Evolutionary conservation across 257 asterid genomes (phyloP).

Genomic region (Penstemon newberryi): DNA sequence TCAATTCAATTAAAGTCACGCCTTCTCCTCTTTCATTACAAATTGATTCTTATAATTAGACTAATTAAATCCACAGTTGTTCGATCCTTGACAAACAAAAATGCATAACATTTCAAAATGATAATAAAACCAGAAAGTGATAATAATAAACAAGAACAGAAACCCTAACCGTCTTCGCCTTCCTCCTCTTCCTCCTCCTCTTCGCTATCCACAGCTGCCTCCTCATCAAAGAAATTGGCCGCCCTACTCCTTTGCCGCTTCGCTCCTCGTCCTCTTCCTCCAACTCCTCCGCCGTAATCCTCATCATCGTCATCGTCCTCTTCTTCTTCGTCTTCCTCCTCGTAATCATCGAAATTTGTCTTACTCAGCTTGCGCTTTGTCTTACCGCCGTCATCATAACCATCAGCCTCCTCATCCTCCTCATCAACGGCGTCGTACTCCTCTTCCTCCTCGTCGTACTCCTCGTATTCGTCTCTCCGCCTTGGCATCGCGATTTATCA

Average conservation of each 20-base stretch:
- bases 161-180: constrained; percentile 79
- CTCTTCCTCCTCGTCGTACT: constrained; percentile 63
- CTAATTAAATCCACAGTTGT: constrained; percentile 2
- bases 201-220: constrained; percentile 80
- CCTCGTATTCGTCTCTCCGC: constrained; percentile 59
- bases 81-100: neutral
- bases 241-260: constrained; percentile 39
- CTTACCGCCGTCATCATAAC: constrained; percentile 56
- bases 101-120: neutral
- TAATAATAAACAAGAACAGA: neutral
- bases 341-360: constrained; percentile 75
- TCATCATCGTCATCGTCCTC: constrained; percentile 71
- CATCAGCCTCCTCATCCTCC: constrained; percentile 68
- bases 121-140: neutral
- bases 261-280: constrained; percentile 40
- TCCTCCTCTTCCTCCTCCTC: constrained; percentile 96
- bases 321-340: constrained; percentile 77
- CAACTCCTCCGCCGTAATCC: constrained; percentile 34
- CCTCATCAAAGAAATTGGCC: constrained; percentile 56
- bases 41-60: neutral
- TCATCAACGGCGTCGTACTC: constrained; percentile 61
- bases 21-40: constrained; percentile 13
- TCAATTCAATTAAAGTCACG: constrained; percentile 1
- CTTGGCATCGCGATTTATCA: constrained; percentile 49
- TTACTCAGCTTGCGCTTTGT: constrained; percentile 61